Base-by-base conservation (phyloP, 2,329 filamentous ascomycete genomes). In the Moelleriella libera region DNA sequence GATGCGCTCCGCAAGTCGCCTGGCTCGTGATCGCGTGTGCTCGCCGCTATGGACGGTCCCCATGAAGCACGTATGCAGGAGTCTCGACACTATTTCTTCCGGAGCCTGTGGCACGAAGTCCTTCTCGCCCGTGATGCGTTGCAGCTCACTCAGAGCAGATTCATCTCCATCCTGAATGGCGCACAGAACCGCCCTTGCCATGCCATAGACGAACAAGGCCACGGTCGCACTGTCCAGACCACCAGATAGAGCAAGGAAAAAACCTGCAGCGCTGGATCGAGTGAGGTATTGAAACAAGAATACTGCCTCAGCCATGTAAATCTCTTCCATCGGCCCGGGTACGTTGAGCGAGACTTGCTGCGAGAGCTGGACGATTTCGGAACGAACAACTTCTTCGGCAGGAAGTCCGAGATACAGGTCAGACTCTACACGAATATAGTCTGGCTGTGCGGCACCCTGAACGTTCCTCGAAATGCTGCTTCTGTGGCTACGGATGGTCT, bases 11-110 rank as follows among this genome's bases (percentile, higher is more conserved):
- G 72, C 32, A 0, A 90, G 70, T 0, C 74, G 68, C 57, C 75
- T 75, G 2, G 85, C 82, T 30, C 86, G 70, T 43, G 71, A 68
- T 9, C 84, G 68, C 0, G 85, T 88, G 52, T 87, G 82, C 41
- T 67, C 64, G 30, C 74, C 78, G 44, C 75, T 80, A 40, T 83
- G 77, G 54, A 71, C 66, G 56, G 80, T 88, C 7, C 83, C 84
- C 75, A 82, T 78, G 58, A 74, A 82, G 50, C 68, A 71, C 2
- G 55, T 58, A 32, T 55, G 52, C 6, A 61, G 53, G 5, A 62
- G 40, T 34, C 54, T 49, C 70, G 77, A 55, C 46, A 57, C 56
- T 45, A 83, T 68, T 45, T 81, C 76, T 56, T 82, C 67, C 1
- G 77, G 68, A 0, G 70, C 74, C 30, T 63, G 66, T 3, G 78